A percentile compares a stretch with the other conserved stretches of the same genome.
Evolutionary conservation across 2,329 filamentous ascomycete genomes (phyloP).

Genomic region (Penicillium sumatraense): DNA sequence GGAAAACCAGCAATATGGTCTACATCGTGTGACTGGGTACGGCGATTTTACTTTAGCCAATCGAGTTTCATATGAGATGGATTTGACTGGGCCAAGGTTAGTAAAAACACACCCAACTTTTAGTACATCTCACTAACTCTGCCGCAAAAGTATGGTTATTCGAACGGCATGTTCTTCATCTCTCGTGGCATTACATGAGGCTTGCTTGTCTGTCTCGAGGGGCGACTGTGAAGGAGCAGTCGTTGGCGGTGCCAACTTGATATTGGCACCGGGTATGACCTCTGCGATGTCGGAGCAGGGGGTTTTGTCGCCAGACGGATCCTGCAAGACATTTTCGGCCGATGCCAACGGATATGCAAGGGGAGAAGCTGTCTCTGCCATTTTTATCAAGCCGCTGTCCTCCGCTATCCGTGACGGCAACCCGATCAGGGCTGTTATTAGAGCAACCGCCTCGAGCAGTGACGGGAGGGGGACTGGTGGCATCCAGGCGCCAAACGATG

Average conservation of each 20-base stretch:
- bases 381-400: constrained; percentile 35
- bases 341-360: constrained; percentile 49
- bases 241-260: constrained; percentile 18
- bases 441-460: constrained; percentile 25
- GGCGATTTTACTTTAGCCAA: constrained; percentile 30
- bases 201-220: constrained; percentile 25
- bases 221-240: constrained; percentile 8
- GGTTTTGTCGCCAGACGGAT: constrained; percentile 29
- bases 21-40: constrained; percentile 20
- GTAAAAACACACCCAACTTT: background rate
- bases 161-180: constrained; percentile 44
- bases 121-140: background rate
- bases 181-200: constrained; percentile 33
- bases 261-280: constrained; percentile 7
- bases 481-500: constrained; percentile 10
- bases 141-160: constrained; percentile 20
- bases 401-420: constrained; percentile 35
- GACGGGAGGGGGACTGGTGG: constrained; percentile 28
- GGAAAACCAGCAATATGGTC: constrained; percentile 24
- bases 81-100: constrained; percentile 29
- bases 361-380: constrained; percentile 37
- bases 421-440: constrained; percentile 20
- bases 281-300: constrained; percentile 13
- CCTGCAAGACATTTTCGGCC: constrained; percentile 39
- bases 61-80: constrained; percentile 30